These are phyloP conservation scores for Alternaria incomplexa DNA, from an alignment of 2,329 filamentous ascomycete species.

Conservation along the genomic window DNA sequence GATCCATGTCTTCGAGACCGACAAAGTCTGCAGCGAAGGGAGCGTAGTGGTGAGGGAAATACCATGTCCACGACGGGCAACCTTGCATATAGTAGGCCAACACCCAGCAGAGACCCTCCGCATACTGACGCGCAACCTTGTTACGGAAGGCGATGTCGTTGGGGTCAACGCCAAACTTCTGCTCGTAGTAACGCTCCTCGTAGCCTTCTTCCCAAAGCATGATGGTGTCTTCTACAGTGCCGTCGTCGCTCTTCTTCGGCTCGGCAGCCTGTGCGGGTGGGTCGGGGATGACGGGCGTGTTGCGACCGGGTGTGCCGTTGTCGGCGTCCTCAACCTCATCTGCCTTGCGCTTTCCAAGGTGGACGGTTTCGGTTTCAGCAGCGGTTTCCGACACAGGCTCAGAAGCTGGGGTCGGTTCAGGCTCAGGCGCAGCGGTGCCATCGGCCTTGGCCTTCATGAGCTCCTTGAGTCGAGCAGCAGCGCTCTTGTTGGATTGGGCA, in stretches of 20 bases:
- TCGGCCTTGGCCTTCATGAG: slow-evolving; percentile 66
- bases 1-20: slow-evolving; percentile 75
- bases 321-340: slow-evolving; percentile 70
- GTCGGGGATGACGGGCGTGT: slow-evolving; percentile 59
- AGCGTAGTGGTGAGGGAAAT: slow-evolving; percentile 97
- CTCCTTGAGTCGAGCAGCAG: slow-evolving; percentile 79
- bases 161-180: slow-evolving; percentile 88
- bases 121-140: slow-evolving; percentile 88
- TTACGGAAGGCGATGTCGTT: slow-evolving; percentile 85
- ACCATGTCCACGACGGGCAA: slow-evolving; percentile 99
- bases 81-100: slow-evolving; percentile 97
- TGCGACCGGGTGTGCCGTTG: slow-evolving; percentile 64
- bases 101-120: slow-evolving; percentile 94
- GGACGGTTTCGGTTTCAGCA: slow-evolving; percentile 52
- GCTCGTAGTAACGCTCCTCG: slow-evolving; percentile 92
- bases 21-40: slow-evolving; percentile 96
- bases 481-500: slow-evolving; percentile 83
- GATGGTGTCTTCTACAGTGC: slow-evolving; percentile 78
- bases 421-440: slow-evolving; percentile 30
- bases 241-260: slow-evolving; percentile 54
- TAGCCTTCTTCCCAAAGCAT: slow-evolving; percentile 96
- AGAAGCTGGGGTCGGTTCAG: slow-evolving; percentile 22
- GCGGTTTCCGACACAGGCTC: slow-evolving; percentile 24
- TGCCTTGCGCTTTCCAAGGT: slow-evolving; percentile 78
- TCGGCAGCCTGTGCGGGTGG: slow-evolving; percentile 54